These are phyloP conservation scores for Diaporthe eres DNA, from an alignment of 2,329 filamentous ascomycete species.

Conservation along the genomic window DNA sequence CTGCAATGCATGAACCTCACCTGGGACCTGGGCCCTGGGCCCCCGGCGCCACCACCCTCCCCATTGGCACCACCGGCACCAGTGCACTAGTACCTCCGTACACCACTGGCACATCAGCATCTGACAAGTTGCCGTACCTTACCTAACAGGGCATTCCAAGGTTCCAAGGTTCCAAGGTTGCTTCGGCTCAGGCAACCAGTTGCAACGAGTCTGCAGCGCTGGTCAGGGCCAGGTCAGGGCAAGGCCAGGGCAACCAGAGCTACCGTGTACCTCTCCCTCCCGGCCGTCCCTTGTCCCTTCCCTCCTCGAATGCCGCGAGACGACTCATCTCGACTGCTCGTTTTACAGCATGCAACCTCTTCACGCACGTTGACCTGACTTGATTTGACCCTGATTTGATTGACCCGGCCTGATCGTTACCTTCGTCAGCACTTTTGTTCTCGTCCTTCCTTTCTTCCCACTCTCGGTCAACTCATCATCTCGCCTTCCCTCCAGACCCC, in stretches of 20 bases:
- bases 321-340: constrained; percentile 31
- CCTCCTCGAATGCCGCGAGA: constrained; percentile 25
- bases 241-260: constrained; percentile 1
- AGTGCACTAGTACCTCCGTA: not conserved
- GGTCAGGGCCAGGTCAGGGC: constrained; percentile 15
- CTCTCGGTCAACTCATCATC: constrained; percentile 7
- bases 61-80: constrained; percentile 6
- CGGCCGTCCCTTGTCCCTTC: constrained; percentile 25
- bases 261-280: not conserved
- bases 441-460: not conserved
- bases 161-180: constrained; percentile 13
- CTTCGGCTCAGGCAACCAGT: constrained; percentile 29
- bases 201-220: constrained; percentile 27
- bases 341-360: constrained; percentile 29
- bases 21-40: not conserved
- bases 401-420: constrained; percentile 20
- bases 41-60: constrained; percentile 6
- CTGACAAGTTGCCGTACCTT: constrained; percentile 17
- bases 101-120: constrained; percentile 11
- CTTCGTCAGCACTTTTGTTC: constrained; percentile 22
- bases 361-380: constrained; percentile 6
- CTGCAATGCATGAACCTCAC: constrained; percentile 32
- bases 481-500: constrained; percentile 25
- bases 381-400: constrained; percentile 30
- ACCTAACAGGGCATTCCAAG: constrained; percentile 28